Percentiles rank a stretch among this genome's conserved stretches.
These are phyloP conservation scores for Gastrolobium villosum DNA, from an alignment of 306 rosid species.

Conservation along the genomic window DNA sequence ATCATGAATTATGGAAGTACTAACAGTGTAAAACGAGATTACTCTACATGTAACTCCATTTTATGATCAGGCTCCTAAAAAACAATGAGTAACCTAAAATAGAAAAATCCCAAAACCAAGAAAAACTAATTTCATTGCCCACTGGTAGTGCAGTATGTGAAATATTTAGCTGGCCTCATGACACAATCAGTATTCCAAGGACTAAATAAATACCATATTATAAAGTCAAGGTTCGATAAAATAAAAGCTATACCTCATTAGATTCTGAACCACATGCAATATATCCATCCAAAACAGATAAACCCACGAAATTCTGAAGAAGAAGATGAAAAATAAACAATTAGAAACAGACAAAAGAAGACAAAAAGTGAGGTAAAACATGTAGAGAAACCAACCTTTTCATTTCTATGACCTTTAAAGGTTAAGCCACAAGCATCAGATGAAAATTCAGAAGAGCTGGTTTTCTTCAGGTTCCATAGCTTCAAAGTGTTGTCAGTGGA, in stretches of 20 bases:
- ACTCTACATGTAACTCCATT: background rate
- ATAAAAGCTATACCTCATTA: conserved; percentile 65
- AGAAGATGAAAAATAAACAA: conserved; percentile 31
- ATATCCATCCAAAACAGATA: conserved; percentile 73
- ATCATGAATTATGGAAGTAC: background rate
- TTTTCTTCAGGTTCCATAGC: conserved; percentile 79
- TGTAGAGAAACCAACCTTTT: conserved; percentile 64
- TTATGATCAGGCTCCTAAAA: conserved; percentile 30
- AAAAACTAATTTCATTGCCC: background rate
- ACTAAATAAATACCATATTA: conserved; percentile 2
- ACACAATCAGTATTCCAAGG: conserved; percentile 3
- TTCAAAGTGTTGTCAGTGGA: conserved; percentile 81
- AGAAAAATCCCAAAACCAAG: background rate
- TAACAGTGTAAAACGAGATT: conserved; percentile 8
- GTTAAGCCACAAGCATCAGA: conserved; percentile 63
- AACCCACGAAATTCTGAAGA: conserved; percentile 78
- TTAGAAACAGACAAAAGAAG: conserved; percentile 45
- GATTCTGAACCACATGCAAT: conserved; percentile 86
- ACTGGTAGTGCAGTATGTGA: conserved; percentile 13
- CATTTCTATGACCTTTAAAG: conserved; percentile 72
- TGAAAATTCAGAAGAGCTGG: conserved; percentile 55
- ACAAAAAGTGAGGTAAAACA: background rate
- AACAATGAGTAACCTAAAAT: background rate
- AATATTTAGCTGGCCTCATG: conserved; percentile 4
- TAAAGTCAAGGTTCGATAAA: background rate